Conservation (phyloP, 2,329 filamentous ascomycete genomes). For the Cercospora sojina region DNA sequence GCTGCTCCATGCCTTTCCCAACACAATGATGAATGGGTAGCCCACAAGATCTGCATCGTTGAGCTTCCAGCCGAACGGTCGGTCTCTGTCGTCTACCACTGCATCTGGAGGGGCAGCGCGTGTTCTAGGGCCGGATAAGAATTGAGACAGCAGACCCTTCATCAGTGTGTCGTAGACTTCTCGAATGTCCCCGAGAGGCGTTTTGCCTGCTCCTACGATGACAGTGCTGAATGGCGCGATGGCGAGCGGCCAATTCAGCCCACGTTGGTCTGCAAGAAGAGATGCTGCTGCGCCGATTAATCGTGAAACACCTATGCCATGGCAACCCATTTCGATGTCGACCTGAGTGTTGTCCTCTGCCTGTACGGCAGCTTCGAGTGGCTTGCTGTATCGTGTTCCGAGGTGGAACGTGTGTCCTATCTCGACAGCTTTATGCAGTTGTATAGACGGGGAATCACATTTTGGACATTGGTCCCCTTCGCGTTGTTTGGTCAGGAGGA, state of each 20-base stretch:
- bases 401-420: constrained; percentile 94
- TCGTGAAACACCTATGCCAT: constrained; percentile 89
- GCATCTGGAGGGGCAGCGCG: constrained; percentile 51
- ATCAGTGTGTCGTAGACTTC: constrained; percentile 63
- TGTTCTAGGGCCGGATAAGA: constrained; percentile 7
- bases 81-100: constrained; percentile 68
- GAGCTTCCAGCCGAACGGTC: constrained; percentile 77
- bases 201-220: constrained; percentile 53
- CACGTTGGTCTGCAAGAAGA: constrained; percentile 66
- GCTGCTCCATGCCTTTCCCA: constrained; percentile 68
- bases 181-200: constrained; percentile 20
- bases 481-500: constrained; percentile 65
- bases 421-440: constrained; percentile 74
- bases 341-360: constrained; percentile 43
- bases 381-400: constrained; percentile 80
- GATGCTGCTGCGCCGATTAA: constrained; percentile 85
- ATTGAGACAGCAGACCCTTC: background rate
- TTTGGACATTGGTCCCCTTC: constrained; percentile 71
- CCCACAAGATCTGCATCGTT: constrained; percentile 86
- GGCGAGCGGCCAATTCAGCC: constrained; percentile 81
- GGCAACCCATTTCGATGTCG: constrained; percentile 88
- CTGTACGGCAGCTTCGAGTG: constrained; percentile 65
- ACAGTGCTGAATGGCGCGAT: constrained; percentile 83
- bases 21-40: constrained; percentile 77
- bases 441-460: constrained; percentile 61